These are phyloP conservation scores for Mortierella sp. DNA, from an alignment of 371 early-diverging fungal genomes.

Conservation along the genomic window DNA sequence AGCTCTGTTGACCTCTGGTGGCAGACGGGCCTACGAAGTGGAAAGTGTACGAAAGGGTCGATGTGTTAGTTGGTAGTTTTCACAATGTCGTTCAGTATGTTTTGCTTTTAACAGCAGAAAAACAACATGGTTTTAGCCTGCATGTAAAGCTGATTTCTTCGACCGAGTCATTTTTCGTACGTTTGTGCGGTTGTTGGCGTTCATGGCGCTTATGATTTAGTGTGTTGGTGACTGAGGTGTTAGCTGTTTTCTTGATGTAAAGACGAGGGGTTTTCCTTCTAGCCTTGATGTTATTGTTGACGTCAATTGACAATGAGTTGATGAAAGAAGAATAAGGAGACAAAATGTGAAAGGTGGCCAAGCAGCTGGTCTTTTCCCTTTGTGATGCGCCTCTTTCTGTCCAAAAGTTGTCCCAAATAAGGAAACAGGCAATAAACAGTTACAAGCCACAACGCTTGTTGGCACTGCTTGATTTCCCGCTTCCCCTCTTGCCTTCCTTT, in stretches of 20 bases:
- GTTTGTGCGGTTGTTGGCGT: constrained; percentile 47
- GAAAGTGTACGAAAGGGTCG: neutral
- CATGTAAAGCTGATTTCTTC: neutral
- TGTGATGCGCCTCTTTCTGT: neutral
- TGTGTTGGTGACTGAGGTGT: neutral
- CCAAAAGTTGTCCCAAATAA: constrained; percentile 4
- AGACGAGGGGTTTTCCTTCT: neutral
- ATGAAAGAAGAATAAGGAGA: neutral
- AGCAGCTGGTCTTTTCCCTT: neutral
- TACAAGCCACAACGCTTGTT: constrained; percentile 24
- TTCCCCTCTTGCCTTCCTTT: neutral
- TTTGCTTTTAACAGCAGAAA: neutral
- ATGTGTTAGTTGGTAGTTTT: constrained; percentile 1
- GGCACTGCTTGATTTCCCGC: neutral
- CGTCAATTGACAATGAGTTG: neutral
- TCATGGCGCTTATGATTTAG: neutral
- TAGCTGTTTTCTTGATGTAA: neutral
- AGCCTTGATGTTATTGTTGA: neutral
- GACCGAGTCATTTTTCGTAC: constrained; percentile 6
- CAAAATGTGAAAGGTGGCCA: neutral
- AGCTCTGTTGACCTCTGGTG: constrained; percentile 95
- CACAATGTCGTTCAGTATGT: neutral
- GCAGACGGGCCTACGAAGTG: constrained; percentile 79
- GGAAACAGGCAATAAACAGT: constrained; percentile 24
- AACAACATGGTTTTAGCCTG: neutral